Evolutionary conservation across 2,329 filamentous ascomycete genomes (phyloP).

Genomic region (Aspergillus piperis): DNA sequence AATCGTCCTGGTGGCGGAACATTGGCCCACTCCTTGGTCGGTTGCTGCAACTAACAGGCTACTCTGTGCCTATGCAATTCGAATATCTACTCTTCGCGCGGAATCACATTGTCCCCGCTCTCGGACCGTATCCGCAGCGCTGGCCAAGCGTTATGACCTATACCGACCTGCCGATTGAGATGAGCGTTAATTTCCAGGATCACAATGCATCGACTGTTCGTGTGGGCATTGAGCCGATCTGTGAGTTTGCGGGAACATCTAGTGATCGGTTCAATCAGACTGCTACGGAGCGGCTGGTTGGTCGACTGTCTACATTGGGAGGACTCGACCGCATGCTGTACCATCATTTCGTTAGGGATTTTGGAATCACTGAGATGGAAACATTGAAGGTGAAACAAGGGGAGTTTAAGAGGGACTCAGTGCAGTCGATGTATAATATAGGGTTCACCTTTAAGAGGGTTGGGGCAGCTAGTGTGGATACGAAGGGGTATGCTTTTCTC

Average conservation of each 20-base stretch:
- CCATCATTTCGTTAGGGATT: neutral
- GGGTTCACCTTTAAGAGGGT: neutral
- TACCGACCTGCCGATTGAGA: neutral
- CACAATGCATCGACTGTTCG: neutral
- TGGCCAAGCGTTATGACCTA: neutral
- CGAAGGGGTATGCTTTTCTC: neutral
- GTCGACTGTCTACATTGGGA: neutral
- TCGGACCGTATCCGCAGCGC: slow-evolving; percentile 1
- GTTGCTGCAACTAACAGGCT: neutral
- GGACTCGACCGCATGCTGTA: neutral
- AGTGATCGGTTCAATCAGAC: neutral
- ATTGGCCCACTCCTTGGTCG: neutral
- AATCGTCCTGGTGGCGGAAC: neutral
- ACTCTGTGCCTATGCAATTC: neutral
- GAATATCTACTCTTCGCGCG: neutral
- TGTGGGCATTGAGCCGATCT: neutral
- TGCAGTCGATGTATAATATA: neutral
- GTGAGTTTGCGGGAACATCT: neutral
- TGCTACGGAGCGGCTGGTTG: neutral
- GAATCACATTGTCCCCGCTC: neutral
- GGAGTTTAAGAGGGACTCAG: neutral
- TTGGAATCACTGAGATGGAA: neutral
- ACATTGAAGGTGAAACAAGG: neutral
- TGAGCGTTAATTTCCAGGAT: slow-evolving; percentile 1
- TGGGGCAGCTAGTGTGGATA: neutral